These are phyloP conservation scores for Rhododendron griersonianum DNA, from an alignment of 148 eudicot species.

Conservation along the genomic window DNA sequence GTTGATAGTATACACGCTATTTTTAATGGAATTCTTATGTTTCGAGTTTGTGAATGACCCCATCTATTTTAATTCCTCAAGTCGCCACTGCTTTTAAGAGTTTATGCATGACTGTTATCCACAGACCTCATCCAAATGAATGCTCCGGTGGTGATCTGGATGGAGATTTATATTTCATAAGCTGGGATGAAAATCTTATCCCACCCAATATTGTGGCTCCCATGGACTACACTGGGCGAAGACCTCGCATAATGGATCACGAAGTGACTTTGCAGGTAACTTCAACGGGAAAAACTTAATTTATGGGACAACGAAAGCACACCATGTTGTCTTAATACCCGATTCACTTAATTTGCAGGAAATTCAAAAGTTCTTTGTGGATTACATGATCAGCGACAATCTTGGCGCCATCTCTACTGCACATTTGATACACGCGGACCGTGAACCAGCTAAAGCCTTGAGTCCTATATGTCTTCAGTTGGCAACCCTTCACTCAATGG, in stretches of 20 bases:
- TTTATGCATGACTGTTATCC: slow-evolving; percentile 4
- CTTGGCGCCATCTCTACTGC: slow-evolving; percentile 87
- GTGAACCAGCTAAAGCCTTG: slow-evolving; percentile 78
- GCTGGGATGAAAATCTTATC: slow-evolving; percentile 81
- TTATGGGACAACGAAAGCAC: not conserved
- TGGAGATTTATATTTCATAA: slow-evolving; percentile 84
- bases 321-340: not conserved
- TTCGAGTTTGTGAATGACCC: not conserved
- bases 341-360: slow-evolving; percentile 50
- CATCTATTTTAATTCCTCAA: not conserved
- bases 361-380: slow-evolving; percentile 85
- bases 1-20: not conserved
- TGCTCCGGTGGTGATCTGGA: slow-evolving; percentile 98
- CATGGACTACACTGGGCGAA: slow-evolving; percentile 89
- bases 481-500: slow-evolving; percentile 94
- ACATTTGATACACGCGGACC: slow-evolving; percentile 84
- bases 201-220: slow-evolving; percentile 72
- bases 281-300: not conserved
- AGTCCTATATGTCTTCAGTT: slow-evolving; percentile 69
- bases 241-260: slow-evolving; percentile 93
- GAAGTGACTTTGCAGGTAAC: slow-evolving; percentile 78
- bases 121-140: slow-evolving; percentile 98
- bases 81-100: not conserved
- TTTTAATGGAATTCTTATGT: not conserved
- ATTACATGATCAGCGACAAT: slow-evolving; percentile 86